phyloP scores from a whole-genome alignment of 2,329 filamentous ascomycete species.

The Colletotrichum camelliae region DNA sequence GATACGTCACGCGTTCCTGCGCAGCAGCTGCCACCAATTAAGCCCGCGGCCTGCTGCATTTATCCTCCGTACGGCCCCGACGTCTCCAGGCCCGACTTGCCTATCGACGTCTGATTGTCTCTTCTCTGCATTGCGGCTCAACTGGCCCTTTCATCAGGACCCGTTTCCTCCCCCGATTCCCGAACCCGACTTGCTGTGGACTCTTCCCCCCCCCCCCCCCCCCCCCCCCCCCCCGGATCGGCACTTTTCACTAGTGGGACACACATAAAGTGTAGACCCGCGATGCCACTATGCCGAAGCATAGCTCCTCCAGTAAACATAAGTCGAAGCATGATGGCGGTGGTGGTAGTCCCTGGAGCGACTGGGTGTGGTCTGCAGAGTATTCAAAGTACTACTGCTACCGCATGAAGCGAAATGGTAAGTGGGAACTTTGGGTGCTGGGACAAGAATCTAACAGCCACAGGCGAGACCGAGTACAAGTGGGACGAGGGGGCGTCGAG shows the following conservation, averaged over 20 bases:
- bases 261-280: slow-evolving; percentile 13
- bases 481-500: slow-evolving; percentile 24
- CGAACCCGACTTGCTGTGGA: background rate
- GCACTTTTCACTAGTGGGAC: background rate
- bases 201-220: background rate
- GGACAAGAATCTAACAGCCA: background rate
- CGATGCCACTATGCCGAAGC: slow-evolving; percentile 34
- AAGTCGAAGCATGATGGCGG: slow-evolving; percentile 24
- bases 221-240: background rate
- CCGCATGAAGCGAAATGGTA: slow-evolving; percentile 33
- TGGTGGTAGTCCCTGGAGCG: slow-evolving; percentile 23
- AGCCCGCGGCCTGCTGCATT: background rate
- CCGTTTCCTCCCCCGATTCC: background rate
- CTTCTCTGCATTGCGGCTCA: slow-evolving; percentile 16
- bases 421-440: background rate
- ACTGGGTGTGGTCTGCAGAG: slow-evolving; percentile 32
- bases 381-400: slow-evolving; percentile 33
- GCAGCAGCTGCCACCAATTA: slow-evolving; percentile 17
- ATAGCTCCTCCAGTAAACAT: slow-evolving; percentile 25
- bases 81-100: slow-evolving; percentile 3
- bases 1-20: slow-evolving; percentile 13
- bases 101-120: slow-evolving; percentile 1
- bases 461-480: slow-evolving; percentile 29
- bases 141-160: background rate
- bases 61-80: slow-evolving; percentile 5